phyloP scores from a whole-genome alignment of 495 filamentous ascomycete genomes.

The Neurospora terricola region DNA sequence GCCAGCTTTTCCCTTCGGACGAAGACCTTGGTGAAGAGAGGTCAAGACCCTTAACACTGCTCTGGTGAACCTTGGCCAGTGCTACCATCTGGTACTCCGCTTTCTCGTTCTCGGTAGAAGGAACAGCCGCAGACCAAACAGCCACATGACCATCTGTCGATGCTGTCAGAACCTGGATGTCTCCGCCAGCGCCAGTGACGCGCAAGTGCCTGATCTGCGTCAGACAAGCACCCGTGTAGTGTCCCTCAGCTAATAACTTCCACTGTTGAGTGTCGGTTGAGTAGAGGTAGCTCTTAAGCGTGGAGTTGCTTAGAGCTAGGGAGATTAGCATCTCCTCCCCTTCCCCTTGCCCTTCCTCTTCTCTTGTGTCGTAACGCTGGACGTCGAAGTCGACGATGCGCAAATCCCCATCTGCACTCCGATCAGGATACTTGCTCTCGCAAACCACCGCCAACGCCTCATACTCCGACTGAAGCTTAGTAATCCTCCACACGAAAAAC shows the following conservation, averaged over 20 bases:
- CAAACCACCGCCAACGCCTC: conserved; percentile 47
- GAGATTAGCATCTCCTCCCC: conserved; percentile 46
- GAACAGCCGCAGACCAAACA: conserved; percentile 20
- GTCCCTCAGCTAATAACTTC: conserved; percentile 42
- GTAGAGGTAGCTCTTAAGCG: conserved; percentile 56
- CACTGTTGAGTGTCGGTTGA: conserved; percentile 34
- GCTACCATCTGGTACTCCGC: conserved; percentile 6
- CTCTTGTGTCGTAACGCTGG: conserved; percentile 5
- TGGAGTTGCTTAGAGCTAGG: conserved; percentile 72
- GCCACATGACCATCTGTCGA: conserved; percentile 37
- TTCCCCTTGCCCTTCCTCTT: conserved; percentile 14
- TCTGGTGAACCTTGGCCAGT: conserved; percentile 55
- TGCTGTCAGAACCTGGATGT: conserved; percentile 43
- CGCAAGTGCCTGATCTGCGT: conserved; percentile 54
- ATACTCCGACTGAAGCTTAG: conserved; percentile 38
- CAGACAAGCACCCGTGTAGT: conserved; percentile 71
- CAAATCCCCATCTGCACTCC: conserved; percentile 55
- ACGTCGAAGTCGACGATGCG: conserved; percentile 66
- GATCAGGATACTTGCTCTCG: conserved; percentile 50
- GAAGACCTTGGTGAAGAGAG: conserved; percentile 17
- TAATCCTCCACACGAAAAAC: conserved; percentile 73
- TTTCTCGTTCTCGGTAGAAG: background rate
- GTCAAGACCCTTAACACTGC: conserved; percentile 54
- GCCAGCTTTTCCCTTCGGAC: conserved; percentile 10
- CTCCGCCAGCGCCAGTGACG: conserved; percentile 2